Base-by-base conservation (phyloP, 352 stramenopile species). In the Phytophthora fragariaefolia region DNA sequence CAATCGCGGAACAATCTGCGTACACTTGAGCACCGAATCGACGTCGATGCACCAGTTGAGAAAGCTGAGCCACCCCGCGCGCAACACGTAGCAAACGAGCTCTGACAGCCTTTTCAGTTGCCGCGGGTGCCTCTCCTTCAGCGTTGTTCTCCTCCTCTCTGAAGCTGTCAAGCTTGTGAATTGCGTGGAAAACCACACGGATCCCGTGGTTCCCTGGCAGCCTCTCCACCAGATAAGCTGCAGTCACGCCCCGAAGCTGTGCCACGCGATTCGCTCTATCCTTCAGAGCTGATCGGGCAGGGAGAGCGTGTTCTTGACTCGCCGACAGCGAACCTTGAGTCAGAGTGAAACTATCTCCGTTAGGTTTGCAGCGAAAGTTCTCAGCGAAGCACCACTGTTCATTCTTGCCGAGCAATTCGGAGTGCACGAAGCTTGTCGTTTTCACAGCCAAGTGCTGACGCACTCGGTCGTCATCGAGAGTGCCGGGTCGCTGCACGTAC, bases 361-460 rank as follows among this genome's bases (percentile, higher is more conserved):
- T 40, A 1, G 68, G 27, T 13, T 65, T 50, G 20, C 52, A 50
- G 1, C 63, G 63, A 15, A 81, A 66, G 17, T 58, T 66, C 57
- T 81, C 73, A 5, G 59, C 69, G 50, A 74, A 78, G 45, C 69
- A 81, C 73, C 73, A 81, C 27, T 82, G 74, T 28, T 82, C 74
- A 55, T 82, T 79, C 61, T 75, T 77, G 2, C 63, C 63, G 12
- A 79, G 47, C 9, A 79, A n/a, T 2, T 69, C 51, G 6, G 71
- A 74, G 47, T 66, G 71, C 8, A 82, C 74, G 36, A 82, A 82
- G 46, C 48, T 77, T 9, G 56, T 59, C 0, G 71, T 73, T 36
- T 82, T 82, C 17, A 79, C 63, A 0, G 64, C 30, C 12, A 74
- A 22, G 24, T 74, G 70, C 28, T 65, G 64, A 34, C 59, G 49